These are phyloP conservation scores for Tubosaeta brunneosetosa DNA, from an alignment of 768 basidiomycete species.

Conservation along the genomic window DNA sequence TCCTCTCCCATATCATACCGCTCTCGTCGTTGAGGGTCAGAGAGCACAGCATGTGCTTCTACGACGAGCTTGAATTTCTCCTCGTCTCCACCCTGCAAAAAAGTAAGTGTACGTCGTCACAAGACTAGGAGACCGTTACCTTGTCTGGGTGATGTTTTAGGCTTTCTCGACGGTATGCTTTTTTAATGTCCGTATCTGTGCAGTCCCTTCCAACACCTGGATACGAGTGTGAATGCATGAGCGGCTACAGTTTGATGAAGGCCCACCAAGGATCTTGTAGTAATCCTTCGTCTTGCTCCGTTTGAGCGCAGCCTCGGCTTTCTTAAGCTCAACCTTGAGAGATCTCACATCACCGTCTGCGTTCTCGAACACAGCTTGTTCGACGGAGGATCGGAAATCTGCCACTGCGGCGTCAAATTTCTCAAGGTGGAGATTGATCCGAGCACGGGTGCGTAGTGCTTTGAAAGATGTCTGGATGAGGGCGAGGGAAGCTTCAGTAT, in stretches of 20 bases:
- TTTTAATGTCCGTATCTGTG: slow-evolving; percentile 74
- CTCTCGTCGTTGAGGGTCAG: slow-evolving; percentile 65
- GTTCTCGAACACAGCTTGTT: slow-evolving; percentile 63
- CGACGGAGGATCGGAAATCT: slow-evolving; percentile 78
- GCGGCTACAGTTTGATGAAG: not conserved
- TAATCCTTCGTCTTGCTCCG: slow-evolving; percentile 89
- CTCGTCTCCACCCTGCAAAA: slow-evolving; percentile 78
- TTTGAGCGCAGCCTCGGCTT: slow-evolving; percentile 79
- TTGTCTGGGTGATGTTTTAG: slow-evolving; percentile 85
- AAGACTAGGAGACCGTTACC: slow-evolving; percentile 32
- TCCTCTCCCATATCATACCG: slow-evolving; percentile 83
- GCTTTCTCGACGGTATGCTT: slow-evolving; percentile 84
- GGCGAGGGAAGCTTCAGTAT: slow-evolving; percentile 63
- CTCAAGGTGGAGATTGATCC: slow-evolving; percentile 71
- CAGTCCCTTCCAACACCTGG: slow-evolving; percentile 50
- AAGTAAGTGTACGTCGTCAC: slow-evolving; percentile 3
- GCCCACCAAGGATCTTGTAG: slow-evolving; percentile 65
- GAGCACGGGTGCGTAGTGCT: slow-evolving; percentile 80
- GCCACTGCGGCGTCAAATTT: slow-evolving; percentile 64
- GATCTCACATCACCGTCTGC: slow-evolving; percentile 59
- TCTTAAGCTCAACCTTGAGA: slow-evolving; percentile 64
- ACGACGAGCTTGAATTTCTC: slow-evolving; percentile 92
- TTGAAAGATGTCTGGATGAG: slow-evolving; percentile 72
- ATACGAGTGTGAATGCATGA: not conserved
- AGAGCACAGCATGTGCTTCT: slow-evolving; percentile 79